A percentile compares a stretch with the other conserved stretches of the same genome.
Evolutionary conservation across 495 filamentous ascomycete species (phyloP).

Genomic region (Aspergillus biplanus): DNA sequence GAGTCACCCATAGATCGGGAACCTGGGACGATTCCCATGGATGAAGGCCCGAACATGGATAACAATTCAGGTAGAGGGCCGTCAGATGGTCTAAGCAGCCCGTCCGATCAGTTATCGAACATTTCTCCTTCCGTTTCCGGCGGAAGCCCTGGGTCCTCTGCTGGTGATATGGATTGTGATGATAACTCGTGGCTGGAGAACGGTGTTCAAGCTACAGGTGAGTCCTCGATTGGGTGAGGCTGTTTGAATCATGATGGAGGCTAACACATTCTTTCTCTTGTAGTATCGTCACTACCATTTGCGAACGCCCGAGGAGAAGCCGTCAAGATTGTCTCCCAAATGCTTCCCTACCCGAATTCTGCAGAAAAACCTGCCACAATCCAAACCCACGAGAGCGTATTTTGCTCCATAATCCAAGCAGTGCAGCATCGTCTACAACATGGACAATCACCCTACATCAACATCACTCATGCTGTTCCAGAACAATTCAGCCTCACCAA

Average conservation of each 20-base stretch:
- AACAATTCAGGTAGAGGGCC: constrained; percentile 30
- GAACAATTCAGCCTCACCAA: constrained; percentile 64
- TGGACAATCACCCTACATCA: constrained; percentile 57
- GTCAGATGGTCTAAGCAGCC: constrained; percentile 39
- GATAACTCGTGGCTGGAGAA: constrained; percentile 50
- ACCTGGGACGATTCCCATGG: constrained; percentile 38
- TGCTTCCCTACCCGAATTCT: constrained; percentile 62
- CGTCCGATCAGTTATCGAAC: constrained; percentile 41
- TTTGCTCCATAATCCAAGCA: constrained; percentile 54
- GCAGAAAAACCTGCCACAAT: constrained; percentile 45
- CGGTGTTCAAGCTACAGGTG: constrained; percentile 47
- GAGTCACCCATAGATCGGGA: constrained; percentile 35
- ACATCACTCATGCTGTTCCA: constrained; percentile 66
- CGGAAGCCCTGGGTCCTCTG: constrained; percentile 39
- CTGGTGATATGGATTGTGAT: constrained; percentile 47
- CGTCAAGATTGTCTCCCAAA: constrained; percentile 63
- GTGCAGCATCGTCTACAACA: constrained; percentile 54
- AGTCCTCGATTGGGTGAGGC: constrained; percentile 16
- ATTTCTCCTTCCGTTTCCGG: constrained; percentile 41
- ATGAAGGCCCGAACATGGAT: constrained; percentile 42
- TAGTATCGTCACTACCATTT: constrained; percentile 42
- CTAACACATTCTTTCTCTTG: constrained; percentile 14
- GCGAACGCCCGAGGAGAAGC: constrained; percentile 45
- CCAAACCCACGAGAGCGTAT: constrained; percentile 44
- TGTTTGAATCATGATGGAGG: neutral